A percentile compares a stretch with the other conserved stretches of the same genome.
These are phyloP conservation scores for Balakata baccata DNA, from an alignment of 345 rosid species.

Conservation along the genomic window DNA sequence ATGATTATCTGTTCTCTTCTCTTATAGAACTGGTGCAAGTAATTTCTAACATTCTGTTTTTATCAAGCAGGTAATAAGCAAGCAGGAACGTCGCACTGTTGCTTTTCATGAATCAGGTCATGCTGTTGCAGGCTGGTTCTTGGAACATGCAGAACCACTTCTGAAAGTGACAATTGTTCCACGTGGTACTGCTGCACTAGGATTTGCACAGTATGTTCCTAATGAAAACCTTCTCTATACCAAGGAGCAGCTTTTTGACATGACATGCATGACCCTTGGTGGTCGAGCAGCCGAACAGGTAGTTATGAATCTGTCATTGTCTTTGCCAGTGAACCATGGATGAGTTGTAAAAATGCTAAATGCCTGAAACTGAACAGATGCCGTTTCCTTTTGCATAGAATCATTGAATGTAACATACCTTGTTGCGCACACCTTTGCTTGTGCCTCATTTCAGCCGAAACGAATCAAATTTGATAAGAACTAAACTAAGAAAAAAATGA, in stretches of 20 bases:
- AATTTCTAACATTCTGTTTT: background rate
- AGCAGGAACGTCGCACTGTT: conserved; percentile 78
- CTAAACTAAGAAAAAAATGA: too few species aligned
- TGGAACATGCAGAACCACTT: conserved; percentile 96
- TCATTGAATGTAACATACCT: background rate
- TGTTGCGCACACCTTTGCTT: too few species aligned
- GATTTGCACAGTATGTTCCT: conserved; percentile 97
- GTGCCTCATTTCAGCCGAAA: too few species aligned
- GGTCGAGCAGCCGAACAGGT: conserved; percentile 99
- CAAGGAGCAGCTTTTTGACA: conserved; percentile 89
- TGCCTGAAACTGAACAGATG: too few species aligned
- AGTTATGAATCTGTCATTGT: conserved; percentile 41
- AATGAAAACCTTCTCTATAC: conserved; percentile 94
- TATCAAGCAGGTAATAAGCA: conserved; percentile 71
- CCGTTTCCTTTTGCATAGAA: background rate
- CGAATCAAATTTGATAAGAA: too few species aligned
- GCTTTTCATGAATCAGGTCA: conserved; percentile 99
- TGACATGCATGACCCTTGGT: conserved; percentile 97
- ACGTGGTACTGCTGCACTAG: conserved; percentile 93
- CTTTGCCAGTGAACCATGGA: too few species aligned
- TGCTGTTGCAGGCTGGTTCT: conserved; percentile 91
- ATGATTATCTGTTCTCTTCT: background rate
- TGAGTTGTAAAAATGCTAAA: background rate
- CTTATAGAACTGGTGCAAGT: background rate
- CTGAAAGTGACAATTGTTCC: conserved; percentile 98